Evolutionary conservation across 179 eudicot species (phyloP).

Genomic region (Corrigiola litoralis): DNA sequence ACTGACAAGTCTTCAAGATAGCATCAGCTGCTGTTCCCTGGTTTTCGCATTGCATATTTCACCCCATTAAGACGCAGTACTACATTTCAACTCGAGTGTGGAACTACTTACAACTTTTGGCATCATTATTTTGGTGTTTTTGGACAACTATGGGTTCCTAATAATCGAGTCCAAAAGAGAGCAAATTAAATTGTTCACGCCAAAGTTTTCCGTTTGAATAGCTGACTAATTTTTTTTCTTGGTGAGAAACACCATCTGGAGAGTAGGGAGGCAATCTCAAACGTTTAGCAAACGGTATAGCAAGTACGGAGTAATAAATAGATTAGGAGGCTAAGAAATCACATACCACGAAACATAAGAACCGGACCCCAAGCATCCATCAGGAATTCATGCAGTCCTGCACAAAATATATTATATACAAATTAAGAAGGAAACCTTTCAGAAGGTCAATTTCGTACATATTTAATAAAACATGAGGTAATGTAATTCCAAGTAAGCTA

Average conservation of each 20-base stretch:
- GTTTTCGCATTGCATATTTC: no score
- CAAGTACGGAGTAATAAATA: background rate
- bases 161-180: no score
- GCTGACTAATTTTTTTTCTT: background rate
- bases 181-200: background rate
- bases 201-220: background rate
- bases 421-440: constrained; percentile 25
- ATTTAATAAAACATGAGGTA: background rate
- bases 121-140: no score
- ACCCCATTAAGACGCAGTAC: no score
- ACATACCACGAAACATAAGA: constrained; percentile 40
- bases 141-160: no score
- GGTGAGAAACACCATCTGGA: background rate
- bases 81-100: no score
- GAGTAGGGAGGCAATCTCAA: background rate
- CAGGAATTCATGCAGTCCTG: constrained; percentile 35
- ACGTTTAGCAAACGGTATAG: background rate
- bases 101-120: no score
- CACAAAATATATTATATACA: constrained; percentile 35
- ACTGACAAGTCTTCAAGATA: no score
- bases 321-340: constrained; percentile 29
- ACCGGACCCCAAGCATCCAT: constrained; percentile 30
- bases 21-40: no score
- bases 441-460: constrained; percentile 8
- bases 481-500: background rate